Base-by-base conservation (phyloP, 1,284 basidiomycete species). In the Tremellales sp. region DNA sequence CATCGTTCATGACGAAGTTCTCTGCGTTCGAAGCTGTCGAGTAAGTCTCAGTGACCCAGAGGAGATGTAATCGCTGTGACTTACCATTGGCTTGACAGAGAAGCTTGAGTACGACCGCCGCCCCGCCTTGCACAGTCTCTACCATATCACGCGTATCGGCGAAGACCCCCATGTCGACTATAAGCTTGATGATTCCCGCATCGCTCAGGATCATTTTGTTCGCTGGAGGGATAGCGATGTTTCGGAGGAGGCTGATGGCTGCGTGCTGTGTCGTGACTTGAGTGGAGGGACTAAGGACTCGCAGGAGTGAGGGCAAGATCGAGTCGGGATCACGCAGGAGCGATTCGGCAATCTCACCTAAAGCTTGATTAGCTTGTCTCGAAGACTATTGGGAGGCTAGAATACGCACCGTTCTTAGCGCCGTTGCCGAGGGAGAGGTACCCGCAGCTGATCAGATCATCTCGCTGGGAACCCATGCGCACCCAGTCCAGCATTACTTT, bases 71-170 rank as follows among this genome's bases (percentile, higher is more conserved):
- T 29, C 5, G 13, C 1, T 40, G 19, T 11, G 3, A 73, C 82
- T 62, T 63, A 91, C 90, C 76, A 62, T 82, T 84, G 31, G 80
- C 80, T 52, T 81, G 83, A 67, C 87, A 90, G 49, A 97, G 78
- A 65, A 96, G 87, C 74, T 97, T 97, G 25, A 87, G 80, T 15
- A 92, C 79, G 0, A 89, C 89, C 39, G 97, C 86, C 0, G 89
- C 88, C 42, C 84, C 85, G 23, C 91, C 80, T 72, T 97, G 94
- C 0, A 97, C 83, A 11, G 87, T 81, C 48, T 88, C 86, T 11
- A 86, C 82, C 76, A 90, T 82, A 67, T 93, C 89, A 6, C 80
- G 75, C 52, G 81, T 80, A 45, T 83, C 79, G 24, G 80, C 79
- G 83, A 86, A 91, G 8, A 89, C 76, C 2, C 83, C 81, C 53